These are phyloP conservation scores for Naganishia antarctica DNA, from an alignment of 768 basidiomycete genomes.

Conservation along the genomic window DNA sequence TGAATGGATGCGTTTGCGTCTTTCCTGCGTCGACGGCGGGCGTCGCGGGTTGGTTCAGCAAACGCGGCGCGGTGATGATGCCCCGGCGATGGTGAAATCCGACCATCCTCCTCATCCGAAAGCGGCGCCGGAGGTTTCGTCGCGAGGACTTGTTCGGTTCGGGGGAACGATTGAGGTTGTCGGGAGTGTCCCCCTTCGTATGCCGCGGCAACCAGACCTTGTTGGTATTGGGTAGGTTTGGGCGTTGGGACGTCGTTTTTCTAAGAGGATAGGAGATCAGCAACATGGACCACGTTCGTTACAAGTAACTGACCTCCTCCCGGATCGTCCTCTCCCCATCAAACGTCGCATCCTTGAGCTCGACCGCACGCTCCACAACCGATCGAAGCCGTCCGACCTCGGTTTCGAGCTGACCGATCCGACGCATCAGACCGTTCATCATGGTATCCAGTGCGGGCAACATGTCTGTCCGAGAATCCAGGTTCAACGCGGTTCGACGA, in stretches of 20 bases:
- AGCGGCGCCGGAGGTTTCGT: constrained; percentile 1
- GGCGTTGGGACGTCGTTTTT: too few species aligned
- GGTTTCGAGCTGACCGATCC: constrained; percentile 73
- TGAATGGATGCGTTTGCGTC: constrained; percentile 26
- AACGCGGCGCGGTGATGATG: constrained; percentile 30
- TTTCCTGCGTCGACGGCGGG: constrained; percentile 1
- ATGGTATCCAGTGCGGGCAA: constrained; percentile 19
- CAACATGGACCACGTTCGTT: background rate
- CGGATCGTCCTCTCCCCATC: constrained; percentile 48
- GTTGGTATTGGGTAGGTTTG: constrained; percentile 9
- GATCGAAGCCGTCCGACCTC: constrained; percentile 83
- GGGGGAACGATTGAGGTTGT: background rate
- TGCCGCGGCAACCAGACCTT: constrained; percentile 3
- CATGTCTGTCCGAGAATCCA: too few species aligned
- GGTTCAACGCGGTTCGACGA: background rate
- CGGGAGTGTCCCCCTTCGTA: background rate
- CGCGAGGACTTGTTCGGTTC: constrained; percentile 1
- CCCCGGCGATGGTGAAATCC: constrained; percentile 23
- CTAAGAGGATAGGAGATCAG: too few species aligned
- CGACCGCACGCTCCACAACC: constrained; percentile 60
- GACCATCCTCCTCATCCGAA: constrained; percentile 9
- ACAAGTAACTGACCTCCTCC: constrained; percentile 20
- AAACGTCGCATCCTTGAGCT: constrained; percentile 15
- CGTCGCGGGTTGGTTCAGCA: background rate
- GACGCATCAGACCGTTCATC: constrained; percentile 61